Evolutionary conservation across 768 basidiomycete genomes (phyloP).

Genomic region (Kwoniella heveanensis): DNA sequence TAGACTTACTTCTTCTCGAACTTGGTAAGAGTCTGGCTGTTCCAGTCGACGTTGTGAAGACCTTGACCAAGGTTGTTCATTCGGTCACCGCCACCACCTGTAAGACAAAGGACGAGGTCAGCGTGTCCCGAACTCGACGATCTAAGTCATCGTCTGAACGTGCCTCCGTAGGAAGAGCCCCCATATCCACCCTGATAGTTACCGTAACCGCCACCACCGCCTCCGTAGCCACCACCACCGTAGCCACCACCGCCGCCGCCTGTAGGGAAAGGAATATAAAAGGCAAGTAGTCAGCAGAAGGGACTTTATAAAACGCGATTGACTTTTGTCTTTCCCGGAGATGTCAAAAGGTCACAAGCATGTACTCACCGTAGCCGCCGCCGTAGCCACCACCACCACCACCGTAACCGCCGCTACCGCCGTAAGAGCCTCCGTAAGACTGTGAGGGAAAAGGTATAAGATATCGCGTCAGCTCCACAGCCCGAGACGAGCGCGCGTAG

Average conservation of each 20-base stretch:
- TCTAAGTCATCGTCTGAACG: slow-evolving; percentile 43
- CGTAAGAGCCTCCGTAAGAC: slow-evolving; percentile 31
- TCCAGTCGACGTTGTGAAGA: slow-evolving; percentile 84
- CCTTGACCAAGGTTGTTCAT: slow-evolving; percentile 81
- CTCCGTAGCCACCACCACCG: slow-evolving; percentile 26
- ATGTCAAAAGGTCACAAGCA: background rate
- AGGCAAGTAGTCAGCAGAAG: background rate
- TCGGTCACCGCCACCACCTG: slow-evolving; percentile 55
- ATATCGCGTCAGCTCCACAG: slow-evolving; percentile 15
- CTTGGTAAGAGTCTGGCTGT: slow-evolving; percentile 67
- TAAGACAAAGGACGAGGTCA: slow-evolving; percentile 20
- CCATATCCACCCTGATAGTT: slow-evolving; percentile 16
- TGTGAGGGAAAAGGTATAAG: slow-evolving; percentile 4
- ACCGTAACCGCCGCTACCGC: slow-evolving; percentile 41
- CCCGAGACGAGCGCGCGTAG: background rate
- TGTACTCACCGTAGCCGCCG: slow-evolving; percentile 46
- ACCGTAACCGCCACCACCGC: slow-evolving; percentile 58
- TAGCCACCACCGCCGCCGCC: slow-evolving; percentile 53
- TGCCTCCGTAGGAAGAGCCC: slow-evolving; percentile 33
- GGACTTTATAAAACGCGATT: no score
- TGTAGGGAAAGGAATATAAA: background rate
- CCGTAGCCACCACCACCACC: slow-evolving; percentile 47
- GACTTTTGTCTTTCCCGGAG: no score
- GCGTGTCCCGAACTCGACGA: slow-evolving; percentile 36
- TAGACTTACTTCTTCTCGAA: slow-evolving; percentile 87